Conservation (phyloP, 1,284 basidiomycete genomes). For the Fomitopsis betulina region DNA sequence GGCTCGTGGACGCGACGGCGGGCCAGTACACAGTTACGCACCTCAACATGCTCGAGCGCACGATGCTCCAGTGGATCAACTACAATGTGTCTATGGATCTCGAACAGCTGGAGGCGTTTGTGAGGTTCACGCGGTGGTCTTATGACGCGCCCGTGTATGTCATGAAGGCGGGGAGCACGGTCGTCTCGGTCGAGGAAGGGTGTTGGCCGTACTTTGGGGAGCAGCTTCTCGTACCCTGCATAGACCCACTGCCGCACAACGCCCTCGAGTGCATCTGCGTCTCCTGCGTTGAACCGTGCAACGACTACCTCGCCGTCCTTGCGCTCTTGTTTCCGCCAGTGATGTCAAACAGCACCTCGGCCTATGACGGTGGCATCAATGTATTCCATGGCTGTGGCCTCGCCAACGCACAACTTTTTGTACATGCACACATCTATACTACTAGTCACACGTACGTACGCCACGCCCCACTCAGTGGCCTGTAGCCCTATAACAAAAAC, state of each 20-base stretch:
- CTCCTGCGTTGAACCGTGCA: not conserved
- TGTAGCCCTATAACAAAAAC: too few species aligned
- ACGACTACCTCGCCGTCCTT: not conserved
- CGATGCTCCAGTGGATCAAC: not conserved
- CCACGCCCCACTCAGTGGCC: too few species aligned
- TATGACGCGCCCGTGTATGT: not conserved
- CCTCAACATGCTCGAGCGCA: not conserved
- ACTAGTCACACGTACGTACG: not conserved
- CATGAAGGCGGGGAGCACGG: not conserved
- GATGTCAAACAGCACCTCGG: too few species aligned
- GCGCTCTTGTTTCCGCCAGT: too few species aligned
- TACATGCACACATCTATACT: too few species aligned
- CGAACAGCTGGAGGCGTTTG: not conserved
- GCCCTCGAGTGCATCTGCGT: not conserved
- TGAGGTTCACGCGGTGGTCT: not conserved
- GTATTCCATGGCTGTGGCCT: too few species aligned
- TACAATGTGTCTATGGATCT: not conserved
- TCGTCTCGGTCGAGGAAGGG: not conserved
- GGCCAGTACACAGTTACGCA: too few species aligned
- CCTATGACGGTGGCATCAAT: too few species aligned
- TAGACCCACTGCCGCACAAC: not conserved
- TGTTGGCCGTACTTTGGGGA: not conserved
- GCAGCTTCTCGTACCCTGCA: not conserved
- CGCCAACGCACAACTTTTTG: too few species aligned
- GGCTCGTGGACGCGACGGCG: not conserved